phyloP scores from a whole-genome alignment of 352 stramenopile genomes.

The Phytophthora parvispora region DNA sequence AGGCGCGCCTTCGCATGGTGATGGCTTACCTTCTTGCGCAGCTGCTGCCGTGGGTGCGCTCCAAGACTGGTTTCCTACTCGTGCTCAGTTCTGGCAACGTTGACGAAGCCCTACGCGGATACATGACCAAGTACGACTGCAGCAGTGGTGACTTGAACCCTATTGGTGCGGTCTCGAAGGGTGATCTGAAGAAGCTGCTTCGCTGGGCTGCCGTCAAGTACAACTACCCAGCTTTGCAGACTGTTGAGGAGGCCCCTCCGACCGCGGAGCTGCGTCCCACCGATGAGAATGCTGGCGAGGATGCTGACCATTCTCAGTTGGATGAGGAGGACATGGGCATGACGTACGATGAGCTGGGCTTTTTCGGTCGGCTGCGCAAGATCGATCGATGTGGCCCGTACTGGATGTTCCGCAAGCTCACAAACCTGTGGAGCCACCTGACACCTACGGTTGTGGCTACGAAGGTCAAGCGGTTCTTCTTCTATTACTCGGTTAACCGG shows the following conservation, averaged over 20 bases:
- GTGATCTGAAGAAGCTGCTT: conserved; percentile 98
- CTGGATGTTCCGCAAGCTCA: conserved; percentile 94
- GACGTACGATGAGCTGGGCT: conserved; percentile 98
- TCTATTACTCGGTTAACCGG: conserved; percentile 98
- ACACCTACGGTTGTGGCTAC: conserved; percentile 78
- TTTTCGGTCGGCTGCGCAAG: conserved; percentile 97
- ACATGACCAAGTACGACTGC: conserved; percentile 99
- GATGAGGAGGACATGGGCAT: conserved; percentile 99
- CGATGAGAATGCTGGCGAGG: conserved; percentile 64
- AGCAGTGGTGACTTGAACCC: conserved; percentile 99
- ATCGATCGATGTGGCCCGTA: conserved; percentile 96
- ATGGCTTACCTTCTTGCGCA: conserved; percentile 98
- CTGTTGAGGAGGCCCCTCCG: conserved; percentile 95
- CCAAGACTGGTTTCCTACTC: conserved; percentile 96
- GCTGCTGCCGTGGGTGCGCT: conserved; percentile 98
- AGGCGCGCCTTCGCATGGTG: conserved; percentile 98
- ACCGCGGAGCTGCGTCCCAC: conserved; percentile 97
- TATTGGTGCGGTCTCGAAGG: conserved; percentile 97
- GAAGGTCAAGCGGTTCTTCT: conserved; percentile 98
- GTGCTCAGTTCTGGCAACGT: conserved; percentile 99
- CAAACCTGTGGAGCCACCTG: conserved; percentile 91
- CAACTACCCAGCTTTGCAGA: conserved; percentile 91
- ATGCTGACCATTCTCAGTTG: conserved; percentile 93
- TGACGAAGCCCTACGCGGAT: conserved; percentile 98
- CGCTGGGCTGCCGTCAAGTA: conserved; percentile 93